Evolutionary conservation across 2,329 filamentous ascomycete genomes (phyloP).

Genomic region (Hysterium pulicare): DNA sequence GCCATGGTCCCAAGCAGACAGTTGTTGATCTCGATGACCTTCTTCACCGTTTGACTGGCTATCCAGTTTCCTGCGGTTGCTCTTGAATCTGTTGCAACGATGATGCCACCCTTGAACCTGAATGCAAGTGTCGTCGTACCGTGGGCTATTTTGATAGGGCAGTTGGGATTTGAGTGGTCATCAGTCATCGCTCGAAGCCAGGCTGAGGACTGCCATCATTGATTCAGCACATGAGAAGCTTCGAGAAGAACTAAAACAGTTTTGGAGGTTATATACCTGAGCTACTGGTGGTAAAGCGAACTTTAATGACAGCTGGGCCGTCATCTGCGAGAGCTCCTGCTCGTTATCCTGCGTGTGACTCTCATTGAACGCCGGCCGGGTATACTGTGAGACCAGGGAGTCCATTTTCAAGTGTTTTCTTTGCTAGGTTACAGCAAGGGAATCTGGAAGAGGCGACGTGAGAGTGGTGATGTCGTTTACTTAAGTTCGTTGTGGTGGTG

Average conservation of each 20-base stretch:
- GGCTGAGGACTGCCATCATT: conserved; percentile 67
- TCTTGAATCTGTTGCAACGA: conserved; percentile 95
- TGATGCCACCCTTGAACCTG: conserved; percentile 96
- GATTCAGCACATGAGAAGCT: conserved; percentile 9
- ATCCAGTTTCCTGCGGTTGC: conserved; percentile 99
- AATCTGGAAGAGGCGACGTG: no score
- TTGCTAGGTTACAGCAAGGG: no score
- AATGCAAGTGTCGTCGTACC: conserved; percentile 97
- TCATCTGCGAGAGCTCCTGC: conserved; percentile 64
- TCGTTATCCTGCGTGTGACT: conserved; percentile 69
- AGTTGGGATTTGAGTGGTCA: conserved; percentile 93
- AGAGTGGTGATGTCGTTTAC: no score
- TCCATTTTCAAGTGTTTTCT: no score
- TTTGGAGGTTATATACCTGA: conserved; percentile 59
- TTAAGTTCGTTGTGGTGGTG: no score
- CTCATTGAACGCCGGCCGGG: conserved; percentile 72
- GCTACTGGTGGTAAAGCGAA: conserved; percentile 93
- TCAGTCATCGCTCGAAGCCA: conserved; percentile 97
- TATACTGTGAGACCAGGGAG: conserved; percentile 88
- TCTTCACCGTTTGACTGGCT: conserved; percentile 98
- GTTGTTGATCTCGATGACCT: conserved; percentile 98
- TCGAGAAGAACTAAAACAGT: not conserved
- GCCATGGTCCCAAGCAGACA: conserved; percentile 96
- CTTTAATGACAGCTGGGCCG: conserved; percentile 79
- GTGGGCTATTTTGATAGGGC: conserved; percentile 99